Percentiles rank a stretch among this genome's conserved stretches.
Evolutionary conservation across 352 stramenopile species (phyloP).

Genomic region (Pythium diclinum): DNA sequence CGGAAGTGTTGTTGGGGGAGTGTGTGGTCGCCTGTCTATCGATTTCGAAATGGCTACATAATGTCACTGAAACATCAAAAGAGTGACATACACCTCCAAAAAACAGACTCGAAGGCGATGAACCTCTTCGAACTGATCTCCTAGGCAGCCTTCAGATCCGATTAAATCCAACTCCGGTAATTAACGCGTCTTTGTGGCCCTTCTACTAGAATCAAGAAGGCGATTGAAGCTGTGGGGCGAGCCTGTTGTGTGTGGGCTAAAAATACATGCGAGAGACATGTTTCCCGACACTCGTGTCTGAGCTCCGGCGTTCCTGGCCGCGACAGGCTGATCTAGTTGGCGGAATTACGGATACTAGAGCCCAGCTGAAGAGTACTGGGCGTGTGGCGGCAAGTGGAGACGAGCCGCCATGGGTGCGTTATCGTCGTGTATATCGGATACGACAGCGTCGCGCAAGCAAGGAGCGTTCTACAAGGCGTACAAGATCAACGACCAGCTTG

Average conservation of each 20-base stretch:
- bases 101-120: not conserved
- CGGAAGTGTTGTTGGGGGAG: too few species aligned
- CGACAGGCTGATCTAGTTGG: not conserved
- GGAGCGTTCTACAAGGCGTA: slow-evolving; percentile 32
- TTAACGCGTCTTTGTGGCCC: too few species aligned
- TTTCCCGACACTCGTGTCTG: not conserved
- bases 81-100: not conserved
- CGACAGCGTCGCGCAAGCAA: not conserved
- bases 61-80: not conserved
- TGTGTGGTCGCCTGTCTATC: not conserved
- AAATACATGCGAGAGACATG: too few species aligned
- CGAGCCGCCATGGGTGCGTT: slow-evolving; percentile 12
- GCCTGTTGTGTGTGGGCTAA: too few species aligned
- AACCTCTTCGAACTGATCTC: too few species aligned
- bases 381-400: not conserved
- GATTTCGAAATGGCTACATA: not conserved
- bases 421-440: slow-evolving; percentile 4
- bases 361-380: not conserved
- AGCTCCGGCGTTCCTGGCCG: too few species aligned
- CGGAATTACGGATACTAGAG: not conserved
- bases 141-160: too few species aligned
- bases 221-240: too few species aligned
- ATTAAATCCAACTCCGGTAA: too few species aligned
- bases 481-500: slow-evolving; percentile 37
- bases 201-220: too few species aligned